Conservation (phyloP, 352 stramenopile species). For the Globisporangium abappressorium region DNA sequence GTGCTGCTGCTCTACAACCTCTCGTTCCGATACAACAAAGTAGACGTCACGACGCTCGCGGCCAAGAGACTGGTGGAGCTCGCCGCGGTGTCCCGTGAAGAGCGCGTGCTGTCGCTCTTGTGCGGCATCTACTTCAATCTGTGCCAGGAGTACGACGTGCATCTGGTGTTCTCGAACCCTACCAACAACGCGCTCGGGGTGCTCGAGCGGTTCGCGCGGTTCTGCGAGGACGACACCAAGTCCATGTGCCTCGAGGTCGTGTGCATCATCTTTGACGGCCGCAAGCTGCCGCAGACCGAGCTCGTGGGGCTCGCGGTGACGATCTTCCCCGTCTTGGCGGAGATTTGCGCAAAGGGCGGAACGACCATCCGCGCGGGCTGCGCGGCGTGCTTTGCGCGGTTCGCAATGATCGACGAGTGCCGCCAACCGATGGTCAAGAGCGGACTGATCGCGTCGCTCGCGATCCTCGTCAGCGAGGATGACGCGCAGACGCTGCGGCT, state of each 20-base stretch:
- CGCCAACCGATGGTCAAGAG: conserved; percentile 45
- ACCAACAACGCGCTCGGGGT: conserved; percentile 27
- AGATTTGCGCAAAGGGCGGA: conserved; percentile 31
- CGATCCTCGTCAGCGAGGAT: conserved; percentile 48
- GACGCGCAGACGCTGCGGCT: conserved; percentile 51
- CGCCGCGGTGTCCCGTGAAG: conserved; percentile 7
- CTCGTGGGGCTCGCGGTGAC: conserved; percentile 35
- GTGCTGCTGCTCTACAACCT: conserved; percentile 75
- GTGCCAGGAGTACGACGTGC: conserved; percentile 60
- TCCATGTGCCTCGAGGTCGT: conserved; percentile 62
- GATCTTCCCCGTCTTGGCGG: conserved; percentile 44
- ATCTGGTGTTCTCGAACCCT: conserved; percentile 33
- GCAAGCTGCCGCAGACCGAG: conserved; percentile 35
- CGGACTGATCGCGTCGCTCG: conserved; percentile 46
- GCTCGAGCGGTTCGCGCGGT: conserved; percentile 34
- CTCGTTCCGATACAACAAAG: conserved; percentile 61
- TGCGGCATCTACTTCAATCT: conserved; percentile 62
- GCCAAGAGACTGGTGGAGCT: conserved; percentile 38
- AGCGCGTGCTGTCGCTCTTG: conserved; percentile 33
- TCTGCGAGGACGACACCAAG: conserved; percentile 34
- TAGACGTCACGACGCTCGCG: conserved; percentile 39
- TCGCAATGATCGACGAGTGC: conserved; percentile 56
- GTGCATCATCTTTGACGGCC: conserved; percentile 62
- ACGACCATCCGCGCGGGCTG: conserved; percentile 36
- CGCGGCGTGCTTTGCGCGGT: conserved; percentile 65